These are phyloP conservation scores for Ramalina intermedia DNA, from an alignment of 495 filamentous ascomycete species.

Conservation along the genomic window DNA sequence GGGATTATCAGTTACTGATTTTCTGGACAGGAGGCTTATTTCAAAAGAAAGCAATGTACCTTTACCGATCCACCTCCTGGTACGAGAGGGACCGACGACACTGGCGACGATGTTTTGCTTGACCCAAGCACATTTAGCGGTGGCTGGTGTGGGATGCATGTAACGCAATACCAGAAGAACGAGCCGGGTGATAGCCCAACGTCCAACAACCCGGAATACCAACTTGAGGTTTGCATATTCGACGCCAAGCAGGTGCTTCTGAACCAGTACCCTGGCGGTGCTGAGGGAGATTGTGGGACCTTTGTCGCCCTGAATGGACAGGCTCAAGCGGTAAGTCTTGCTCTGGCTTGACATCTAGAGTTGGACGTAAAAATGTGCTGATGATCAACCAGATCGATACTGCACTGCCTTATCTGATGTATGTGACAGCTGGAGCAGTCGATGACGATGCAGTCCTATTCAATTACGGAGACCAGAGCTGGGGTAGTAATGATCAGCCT, in stretches of 20 bases:
- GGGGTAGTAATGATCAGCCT: conserved; percentile 2
- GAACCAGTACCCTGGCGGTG: neutral
- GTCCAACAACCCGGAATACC: neutral
- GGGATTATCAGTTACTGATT: neutral
- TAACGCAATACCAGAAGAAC: neutral
- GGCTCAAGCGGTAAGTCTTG: neutral
- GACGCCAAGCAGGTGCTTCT: neutral
- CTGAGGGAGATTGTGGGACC: neutral
- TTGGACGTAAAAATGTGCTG: neutral
- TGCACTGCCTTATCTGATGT: neutral
- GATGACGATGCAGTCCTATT: conserved; percentile 3
- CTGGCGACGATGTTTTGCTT: neutral
- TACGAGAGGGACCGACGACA: neutral
- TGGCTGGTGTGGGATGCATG: neutral
- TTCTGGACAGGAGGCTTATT: conserved; percentile 1
- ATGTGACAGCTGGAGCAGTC: neutral
- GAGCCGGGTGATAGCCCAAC: neutral
- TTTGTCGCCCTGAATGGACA: neutral
- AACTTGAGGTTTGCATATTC: neutral
- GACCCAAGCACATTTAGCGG: neutral
- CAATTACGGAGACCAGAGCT: neutral
- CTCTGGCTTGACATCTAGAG: neutral
- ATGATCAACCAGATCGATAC: neutral
- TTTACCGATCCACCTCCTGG: conserved; percentile 1
- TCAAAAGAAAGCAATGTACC: neutral